phyloP scores from a whole-genome alignment of 1,284 basidiomycete genomes.

The Exobasidium rhododendri region DNA sequence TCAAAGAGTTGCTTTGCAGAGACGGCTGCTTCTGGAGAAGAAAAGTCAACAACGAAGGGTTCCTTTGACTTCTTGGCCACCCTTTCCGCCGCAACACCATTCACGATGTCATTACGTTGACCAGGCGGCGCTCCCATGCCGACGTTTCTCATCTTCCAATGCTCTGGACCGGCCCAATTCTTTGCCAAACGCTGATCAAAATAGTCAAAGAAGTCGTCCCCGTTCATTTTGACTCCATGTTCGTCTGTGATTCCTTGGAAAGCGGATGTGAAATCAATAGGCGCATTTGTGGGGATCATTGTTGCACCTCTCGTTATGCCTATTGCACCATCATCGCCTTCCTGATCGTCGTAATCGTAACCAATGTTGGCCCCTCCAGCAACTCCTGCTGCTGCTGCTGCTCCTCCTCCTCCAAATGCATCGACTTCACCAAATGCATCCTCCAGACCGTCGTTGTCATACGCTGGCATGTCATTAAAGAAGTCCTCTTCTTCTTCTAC shows the following conservation, averaged over 20 bases:
- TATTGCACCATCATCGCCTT: constrained; percentile 11
- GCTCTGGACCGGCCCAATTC: constrained; percentile 98
- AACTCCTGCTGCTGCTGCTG: constrained; percentile 16
- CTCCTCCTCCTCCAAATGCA: constrained; percentile 39
- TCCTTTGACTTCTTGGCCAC: constrained; percentile 59
- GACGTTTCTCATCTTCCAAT: constrained; percentile 74
- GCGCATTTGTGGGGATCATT: not conserved
- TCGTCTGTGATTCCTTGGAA: constrained; percentile 18
- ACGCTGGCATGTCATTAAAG: not conserved
- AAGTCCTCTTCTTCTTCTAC: constrained; percentile 2
- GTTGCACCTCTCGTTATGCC: not conserved
- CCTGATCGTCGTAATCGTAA: constrained; percentile 21
- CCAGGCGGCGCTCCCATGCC: not conserved
- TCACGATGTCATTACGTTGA: not conserved
- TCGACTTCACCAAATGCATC: constrained; percentile 45
- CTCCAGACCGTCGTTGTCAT: constrained; percentile 28
- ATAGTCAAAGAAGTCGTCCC: constrained; percentile 69
- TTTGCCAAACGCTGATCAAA: constrained; percentile 85
- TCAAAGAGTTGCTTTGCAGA: constrained; percentile 75
- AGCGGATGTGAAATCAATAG: constrained; percentile 14
- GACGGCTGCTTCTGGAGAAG: constrained; percentile 63
- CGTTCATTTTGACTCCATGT: constrained; percentile 15
- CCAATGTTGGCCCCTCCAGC: constrained; percentile 9
- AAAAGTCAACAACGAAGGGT: constrained; percentile 83
- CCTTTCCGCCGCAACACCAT: not conserved